Conservation (phyloP, 1,284 basidiomycete species). For the Athelia sp. region DNA sequence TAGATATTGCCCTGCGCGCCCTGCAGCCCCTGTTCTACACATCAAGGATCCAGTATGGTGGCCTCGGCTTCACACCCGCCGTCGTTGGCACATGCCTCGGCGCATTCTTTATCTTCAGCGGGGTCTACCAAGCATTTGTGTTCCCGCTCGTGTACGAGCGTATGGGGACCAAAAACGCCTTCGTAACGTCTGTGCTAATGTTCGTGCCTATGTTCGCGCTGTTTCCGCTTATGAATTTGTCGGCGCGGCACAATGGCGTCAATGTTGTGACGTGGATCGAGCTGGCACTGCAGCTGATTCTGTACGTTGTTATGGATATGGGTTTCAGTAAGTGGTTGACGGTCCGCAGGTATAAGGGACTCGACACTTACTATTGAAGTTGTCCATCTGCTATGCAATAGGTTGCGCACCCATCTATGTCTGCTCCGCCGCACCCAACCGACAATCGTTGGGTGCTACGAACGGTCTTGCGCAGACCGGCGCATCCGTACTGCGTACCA, state of each 20-base stretch:
- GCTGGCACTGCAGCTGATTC: slow-evolving; percentile 18
- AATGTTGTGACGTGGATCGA: slow-evolving; percentile 21
- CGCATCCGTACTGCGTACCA: slow-evolving; percentile 56
- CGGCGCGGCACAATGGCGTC: slow-evolving; percentile 13
- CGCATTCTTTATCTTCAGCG: slow-evolving; percentile 18
- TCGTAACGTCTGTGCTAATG: slow-evolving; percentile 13
- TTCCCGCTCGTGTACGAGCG: slow-evolving; percentile 18
- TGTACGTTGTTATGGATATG: slow-evolving; percentile 3
- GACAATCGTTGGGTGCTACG: slow-evolving; percentile 66
- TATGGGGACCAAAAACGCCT: slow-evolving; percentile 18
- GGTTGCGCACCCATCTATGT: slow-evolving; percentile 50
- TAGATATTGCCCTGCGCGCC: slow-evolving; percentile 26
- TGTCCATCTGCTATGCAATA: too few species aligned
- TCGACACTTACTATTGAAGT: too few species aligned
- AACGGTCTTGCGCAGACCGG: slow-evolving; percentile 68
- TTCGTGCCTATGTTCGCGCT: slow-evolving; percentile 18
- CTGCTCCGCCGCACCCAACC: slow-evolving; percentile 52
- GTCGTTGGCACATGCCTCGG: slow-evolving; percentile 21
- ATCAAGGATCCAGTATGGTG: slow-evolving; percentile 20
- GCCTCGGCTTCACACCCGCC: slow-evolving; percentile 20
- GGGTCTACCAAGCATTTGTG: slow-evolving; percentile 18
- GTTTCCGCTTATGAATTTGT: slow-evolving; percentile 21
- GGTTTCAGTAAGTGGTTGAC: too few species aligned
- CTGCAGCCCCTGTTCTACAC: slow-evolving; percentile 26
- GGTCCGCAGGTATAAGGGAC: too few species aligned